Conservation (phyloP, 306 rosid species). For the Morella rubra region DNA sequence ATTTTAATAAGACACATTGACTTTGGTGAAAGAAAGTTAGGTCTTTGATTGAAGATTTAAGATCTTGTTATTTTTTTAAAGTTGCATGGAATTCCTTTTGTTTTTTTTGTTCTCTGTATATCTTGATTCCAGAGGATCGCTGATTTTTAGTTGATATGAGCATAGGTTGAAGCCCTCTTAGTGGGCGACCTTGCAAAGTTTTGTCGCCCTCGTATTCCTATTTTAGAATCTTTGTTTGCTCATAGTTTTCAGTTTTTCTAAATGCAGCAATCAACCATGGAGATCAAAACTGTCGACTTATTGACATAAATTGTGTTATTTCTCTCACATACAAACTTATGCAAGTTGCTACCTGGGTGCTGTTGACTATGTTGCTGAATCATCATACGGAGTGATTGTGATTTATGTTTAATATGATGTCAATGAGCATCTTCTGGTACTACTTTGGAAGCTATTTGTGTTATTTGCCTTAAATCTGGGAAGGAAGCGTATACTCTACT, state of each 20-base stretch:
- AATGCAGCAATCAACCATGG: background rate
- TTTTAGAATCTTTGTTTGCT: background rate
- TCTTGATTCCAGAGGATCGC: background rate
- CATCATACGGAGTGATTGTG: conserved; percentile 18
- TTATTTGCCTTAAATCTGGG: conserved; percentile 37
- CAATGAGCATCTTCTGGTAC: conserved; percentile 37
- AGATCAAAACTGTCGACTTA: conserved; percentile 23
- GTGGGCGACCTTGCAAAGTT: background rate
- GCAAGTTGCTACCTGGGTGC: conserved; percentile 26
- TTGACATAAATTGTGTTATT: conserved; percentile 6
- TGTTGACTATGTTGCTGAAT: conserved; percentile 21
- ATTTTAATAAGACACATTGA: background rate
- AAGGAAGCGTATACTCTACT: conserved; percentile 41
- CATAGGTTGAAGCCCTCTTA: background rate
- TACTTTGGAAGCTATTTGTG: conserved; percentile 22
- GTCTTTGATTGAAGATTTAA: conserved; percentile 1
- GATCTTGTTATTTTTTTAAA: background rate
- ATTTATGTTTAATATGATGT: conserved; percentile 31
- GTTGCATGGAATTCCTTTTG: background rate
- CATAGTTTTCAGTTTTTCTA: conserved; percentile 5
- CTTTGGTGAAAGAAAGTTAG: background rate
- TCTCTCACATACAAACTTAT: conserved; percentile 15
- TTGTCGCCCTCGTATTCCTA: background rate
- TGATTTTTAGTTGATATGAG: conserved; percentile 1
- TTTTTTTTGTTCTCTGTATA: background rate